Evolutionary conservation across 768 basidiomycete species (phyloP), one percentile per base, ranked within the genome.

Genomic region (Mycena amicta): DNA sequence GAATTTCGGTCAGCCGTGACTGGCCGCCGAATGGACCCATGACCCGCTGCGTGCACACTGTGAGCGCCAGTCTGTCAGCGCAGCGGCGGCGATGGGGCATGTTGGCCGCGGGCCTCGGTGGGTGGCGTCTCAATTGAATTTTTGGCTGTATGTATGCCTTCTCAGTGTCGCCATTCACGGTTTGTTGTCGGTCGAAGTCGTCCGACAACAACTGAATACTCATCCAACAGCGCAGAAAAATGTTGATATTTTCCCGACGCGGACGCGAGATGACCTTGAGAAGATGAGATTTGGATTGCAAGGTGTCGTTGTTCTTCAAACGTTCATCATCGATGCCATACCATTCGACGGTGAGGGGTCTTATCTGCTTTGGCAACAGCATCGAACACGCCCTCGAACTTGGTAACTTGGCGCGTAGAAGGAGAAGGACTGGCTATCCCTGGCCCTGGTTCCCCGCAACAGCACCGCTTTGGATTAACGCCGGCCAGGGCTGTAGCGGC

Each of bases 381-480:
- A 26, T 49, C 26, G 25, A 49, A 49, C 13, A 29, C 47, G 47
- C 47, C 26, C 26, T 49, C 47, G 22, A 16, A 45, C 43, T 8
- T 23, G 43, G 8, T 23, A 23, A 8, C 20, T 45, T 45, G 43
- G 43, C 43, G 43, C 43, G 8, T 23, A 15, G 43, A 45, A 45
- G 15, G 5, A 45, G 15, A 23, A 16, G 22, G 43, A 8, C 8
- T 45, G 15, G 15, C 22, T 25, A 15, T 49, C 5, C 22, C 13
- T 8, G 25, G 5, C 27, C 15, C n/a, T 23, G 5, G 18, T 63
- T 63, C 61, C 61, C 61, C 61, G 29, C 61, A 63, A 53, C 22
- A 41, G 55, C 55, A 63, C 52, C 52, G 61, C 61, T 56, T 59
- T 56, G 5, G 5, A 49, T 28, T 26, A 23, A 23, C 47, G 26